A percentile compares a stretch with the other conserved stretches of the same genome.
These are phyloP conservation scores for Trichocomaceae sp. DNA, from an alignment of 2,329 filamentous ascomycete genomes.

Conservation along the genomic window DNA sequence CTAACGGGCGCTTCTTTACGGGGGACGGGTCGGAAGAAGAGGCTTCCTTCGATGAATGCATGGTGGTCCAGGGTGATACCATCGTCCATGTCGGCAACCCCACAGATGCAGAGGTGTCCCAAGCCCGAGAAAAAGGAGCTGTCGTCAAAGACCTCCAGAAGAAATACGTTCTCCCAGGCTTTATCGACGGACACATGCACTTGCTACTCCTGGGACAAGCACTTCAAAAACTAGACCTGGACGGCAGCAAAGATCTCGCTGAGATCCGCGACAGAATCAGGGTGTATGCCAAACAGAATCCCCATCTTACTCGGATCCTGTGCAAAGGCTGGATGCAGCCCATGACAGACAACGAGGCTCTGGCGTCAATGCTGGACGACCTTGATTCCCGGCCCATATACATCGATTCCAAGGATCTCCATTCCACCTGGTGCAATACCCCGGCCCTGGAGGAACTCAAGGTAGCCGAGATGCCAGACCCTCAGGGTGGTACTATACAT, in stretches of 20 bases:
- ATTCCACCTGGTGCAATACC: conserved; percentile 47
- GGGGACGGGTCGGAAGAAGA: conserved; percentile 11
- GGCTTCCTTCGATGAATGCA: conserved; percentile 25
- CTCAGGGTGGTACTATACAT: conserved; percentile 43
- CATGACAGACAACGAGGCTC: conserved; percentile 40
- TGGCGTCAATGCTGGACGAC: conserved; percentile 44
- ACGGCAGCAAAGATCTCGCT: conserved; percentile 36
- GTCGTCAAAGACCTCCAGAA: conserved; percentile 30
- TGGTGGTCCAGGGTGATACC: conserved; percentile 36
- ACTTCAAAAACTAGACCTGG: conserved; percentile 40
- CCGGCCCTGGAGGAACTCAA: conserved; percentile 43
- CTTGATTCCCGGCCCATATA: conserved; percentile 44
- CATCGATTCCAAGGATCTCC: conserved; percentile 46
- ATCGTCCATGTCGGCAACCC: conserved; percentile 38
- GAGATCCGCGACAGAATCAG: conserved; percentile 41
- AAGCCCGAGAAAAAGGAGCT: conserved; percentile 18
- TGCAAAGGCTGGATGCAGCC: conserved; percentile 47
- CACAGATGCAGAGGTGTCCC: conserved; percentile 19
- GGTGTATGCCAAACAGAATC: conserved; percentile 36
- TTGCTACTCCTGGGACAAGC: conserved; percentile 46
- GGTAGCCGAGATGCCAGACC: conserved; percentile 35
- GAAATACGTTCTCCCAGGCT: conserved; percentile 40
- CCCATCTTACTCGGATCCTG: conserved; percentile 36
- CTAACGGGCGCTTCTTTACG: conserved; percentile 30
- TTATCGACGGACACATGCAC: conserved; percentile 48